Evolutionary conservation across 306 rosid species (phyloP).

Genomic region (Lathyrus aphaca): DNA sequence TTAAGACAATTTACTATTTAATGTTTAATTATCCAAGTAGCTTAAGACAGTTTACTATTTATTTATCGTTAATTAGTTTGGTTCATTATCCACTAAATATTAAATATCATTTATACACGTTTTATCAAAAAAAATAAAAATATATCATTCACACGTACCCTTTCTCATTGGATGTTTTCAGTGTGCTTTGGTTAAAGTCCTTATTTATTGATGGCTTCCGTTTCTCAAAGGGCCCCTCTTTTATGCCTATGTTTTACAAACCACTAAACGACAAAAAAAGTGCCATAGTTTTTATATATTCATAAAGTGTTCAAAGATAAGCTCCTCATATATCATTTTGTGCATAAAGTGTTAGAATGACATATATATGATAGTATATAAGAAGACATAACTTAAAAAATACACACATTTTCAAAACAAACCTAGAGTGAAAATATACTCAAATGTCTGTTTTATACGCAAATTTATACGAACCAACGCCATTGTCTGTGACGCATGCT

Average conservation of each 20-base stretch:
- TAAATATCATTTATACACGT: too few relatives aligned
- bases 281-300: conserved; percentile 6
- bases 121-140: too few relatives aligned
- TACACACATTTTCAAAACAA: background rate
- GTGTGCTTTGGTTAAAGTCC: conserved; percentile 17
- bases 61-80: background rate
- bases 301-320: background rate
- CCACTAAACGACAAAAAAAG: conserved; percentile 35
- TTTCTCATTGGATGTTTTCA: conserved; percentile 12
- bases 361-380: too few relatives aligned
- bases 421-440: too few relatives aligned
- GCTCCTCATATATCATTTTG: too few relatives aligned
- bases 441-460: too few relatives aligned
- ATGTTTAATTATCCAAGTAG: background rate
- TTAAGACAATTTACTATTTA: background rate
- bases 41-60: background rate
- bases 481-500: too few relatives aligned
- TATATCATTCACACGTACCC: background rate
- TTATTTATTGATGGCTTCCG: conserved; percentile 1
- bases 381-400: background rate
- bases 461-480: too few relatives aligned
- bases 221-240: conserved; percentile 24
- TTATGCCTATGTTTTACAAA: conserved; percentile 2
- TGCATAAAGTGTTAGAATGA: too few relatives aligned
- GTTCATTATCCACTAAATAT: conserved; percentile 5